A percentile compares a stretch with the other conserved stretches of the same genome.
These are phyloP conservation scores for Penicillium polonicum DNA, from an alignment of 2,329 filamentous ascomycete species.

Conservation along the genomic window DNA sequence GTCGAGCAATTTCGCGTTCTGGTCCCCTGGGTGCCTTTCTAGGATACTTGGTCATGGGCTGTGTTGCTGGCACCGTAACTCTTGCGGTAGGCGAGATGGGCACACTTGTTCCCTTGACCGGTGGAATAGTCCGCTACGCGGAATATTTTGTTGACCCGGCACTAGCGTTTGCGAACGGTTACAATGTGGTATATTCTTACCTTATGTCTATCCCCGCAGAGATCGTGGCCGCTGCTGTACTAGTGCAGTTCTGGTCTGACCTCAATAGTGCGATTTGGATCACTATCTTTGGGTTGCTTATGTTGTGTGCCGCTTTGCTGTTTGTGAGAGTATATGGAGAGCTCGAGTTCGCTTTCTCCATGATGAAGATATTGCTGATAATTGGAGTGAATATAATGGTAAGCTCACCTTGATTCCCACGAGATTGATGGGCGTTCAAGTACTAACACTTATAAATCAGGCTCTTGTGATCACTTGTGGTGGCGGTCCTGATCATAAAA, in stretches of 20 bases:
- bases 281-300: conserved; percentile 5
- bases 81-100: conserved; percentile 10
- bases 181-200: conserved; percentile 7
- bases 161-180: conserved; percentile 9
- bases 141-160: conserved; percentile 13
- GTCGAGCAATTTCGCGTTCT: conserved; percentile 10
- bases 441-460: background rate
- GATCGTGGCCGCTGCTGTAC: conserved; percentile 1
- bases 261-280: conserved; percentile 1
- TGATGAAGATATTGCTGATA: conserved; percentile 11
- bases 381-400: conserved; percentile 8
- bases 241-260: conserved; percentile 6
- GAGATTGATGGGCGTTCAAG: rapidly evolving
- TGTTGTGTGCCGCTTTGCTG: background rate
- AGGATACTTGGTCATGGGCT: conserved; percentile 13
- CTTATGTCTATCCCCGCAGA: conserved; percentile 7
- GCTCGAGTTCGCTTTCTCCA: conserved; percentile 8
- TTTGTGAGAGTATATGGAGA: background rate
- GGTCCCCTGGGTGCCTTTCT: conserved; percentile 12
- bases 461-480: conserved; percentile 10
- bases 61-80: conserved; percentile 7
- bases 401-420: background rate
- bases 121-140: conserved; percentile 12
- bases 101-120: conserved; percentile 6
- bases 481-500: conserved; percentile 9